Conservation (phyloP, 352 stramenopile species). For the Globisporangium spiculum region DNA sequence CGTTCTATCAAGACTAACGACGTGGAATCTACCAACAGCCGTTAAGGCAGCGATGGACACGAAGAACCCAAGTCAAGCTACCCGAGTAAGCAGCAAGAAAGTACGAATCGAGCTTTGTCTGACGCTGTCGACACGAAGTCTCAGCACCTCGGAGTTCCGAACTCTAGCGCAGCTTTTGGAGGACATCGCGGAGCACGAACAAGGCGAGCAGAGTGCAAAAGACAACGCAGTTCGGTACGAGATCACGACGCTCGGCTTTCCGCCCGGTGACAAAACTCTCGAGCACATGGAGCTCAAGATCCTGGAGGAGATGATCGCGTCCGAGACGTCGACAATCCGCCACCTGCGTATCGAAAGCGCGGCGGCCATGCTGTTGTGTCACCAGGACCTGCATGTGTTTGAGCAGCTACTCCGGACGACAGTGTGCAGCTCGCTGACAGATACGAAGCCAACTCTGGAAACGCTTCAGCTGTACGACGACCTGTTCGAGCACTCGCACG, state of each 20-base stretch:
- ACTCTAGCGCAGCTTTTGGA: neutral
- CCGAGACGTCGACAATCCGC: conserved; percentile 5
- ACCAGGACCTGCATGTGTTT: neutral
- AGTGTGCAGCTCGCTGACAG: neutral
- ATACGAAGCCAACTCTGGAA: conserved; percentile 17
- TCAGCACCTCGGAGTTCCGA: neutral
- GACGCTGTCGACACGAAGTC: neutral
- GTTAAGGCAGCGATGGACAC: too few species aligned
- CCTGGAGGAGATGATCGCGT: conserved; percentile 7
- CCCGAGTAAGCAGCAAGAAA: neutral
- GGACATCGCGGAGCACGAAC: neutral
- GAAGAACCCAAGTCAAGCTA: neutral
- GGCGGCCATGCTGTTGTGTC: neutral
- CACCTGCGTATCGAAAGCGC: neutral
- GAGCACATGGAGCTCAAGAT: neutral
- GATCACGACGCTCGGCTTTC: conserved; percentile 1
- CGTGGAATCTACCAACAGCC: neutral
- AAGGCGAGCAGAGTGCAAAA: too few species aligned
- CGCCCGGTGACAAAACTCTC: neutral
- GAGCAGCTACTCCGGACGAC: conserved; percentile 3
- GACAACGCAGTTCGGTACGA: neutral
- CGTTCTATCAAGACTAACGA: neutral
- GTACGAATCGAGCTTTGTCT: conserved; percentile 5
- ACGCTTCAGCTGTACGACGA: conserved; percentile 25
- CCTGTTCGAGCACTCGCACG: conserved; percentile 14